These are phyloP conservation scores for Emericellopsis cladophorae DNA, from an alignment of 2,329 filamentous ascomycete genomes.

Conservation along the genomic window DNA sequence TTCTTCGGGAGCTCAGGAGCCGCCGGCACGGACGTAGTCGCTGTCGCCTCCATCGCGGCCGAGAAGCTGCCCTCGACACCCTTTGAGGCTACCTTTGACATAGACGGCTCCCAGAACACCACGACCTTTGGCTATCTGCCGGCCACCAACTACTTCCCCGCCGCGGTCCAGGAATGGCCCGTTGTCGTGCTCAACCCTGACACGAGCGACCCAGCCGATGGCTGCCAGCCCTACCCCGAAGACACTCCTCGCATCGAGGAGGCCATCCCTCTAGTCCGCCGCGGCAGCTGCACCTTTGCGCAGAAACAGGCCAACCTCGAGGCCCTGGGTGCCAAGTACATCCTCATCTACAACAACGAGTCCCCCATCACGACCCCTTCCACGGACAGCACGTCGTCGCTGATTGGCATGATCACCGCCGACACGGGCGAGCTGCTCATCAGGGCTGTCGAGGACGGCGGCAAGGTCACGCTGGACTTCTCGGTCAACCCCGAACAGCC, in stretches of 20 bases:
- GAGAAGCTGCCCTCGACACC: conserved; percentile 26
- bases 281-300: conserved; percentile 43
- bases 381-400: conserved; percentile 15
- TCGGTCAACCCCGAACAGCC: neutral
- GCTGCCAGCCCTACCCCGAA: conserved; percentile 36
- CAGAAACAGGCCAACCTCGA: conserved; percentile 40
- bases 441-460: conserved; percentile 24
- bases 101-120: conserved; percentile 17
- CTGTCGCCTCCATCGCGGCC: conserved; percentile 39
- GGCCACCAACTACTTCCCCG: conserved; percentile 18
- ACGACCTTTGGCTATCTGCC: conserved; percentile 28
- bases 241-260: conserved; percentile 43
- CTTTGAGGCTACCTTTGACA: conserved; percentile 25
- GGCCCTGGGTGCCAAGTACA: conserved; percentile 42
- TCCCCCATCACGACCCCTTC: conserved; percentile 5
- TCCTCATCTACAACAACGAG: conserved; percentile 48
- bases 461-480: conserved; percentile 18
- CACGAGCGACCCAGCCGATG: conserved; percentile 31
- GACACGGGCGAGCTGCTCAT: conserved; percentile 31
- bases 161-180: conserved; percentile 18
- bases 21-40: conserved; percentile 30
- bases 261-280: conserved; percentile 46
- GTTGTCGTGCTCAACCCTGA: conserved; percentile 35
- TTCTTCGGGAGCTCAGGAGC: conserved; percentile 37
- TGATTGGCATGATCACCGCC: conserved; percentile 27